These are phyloP conservation scores for Phytophthora sp. DNA, from an alignment of 352 stramenopile genomes.

Conservation along the genomic window DNA sequence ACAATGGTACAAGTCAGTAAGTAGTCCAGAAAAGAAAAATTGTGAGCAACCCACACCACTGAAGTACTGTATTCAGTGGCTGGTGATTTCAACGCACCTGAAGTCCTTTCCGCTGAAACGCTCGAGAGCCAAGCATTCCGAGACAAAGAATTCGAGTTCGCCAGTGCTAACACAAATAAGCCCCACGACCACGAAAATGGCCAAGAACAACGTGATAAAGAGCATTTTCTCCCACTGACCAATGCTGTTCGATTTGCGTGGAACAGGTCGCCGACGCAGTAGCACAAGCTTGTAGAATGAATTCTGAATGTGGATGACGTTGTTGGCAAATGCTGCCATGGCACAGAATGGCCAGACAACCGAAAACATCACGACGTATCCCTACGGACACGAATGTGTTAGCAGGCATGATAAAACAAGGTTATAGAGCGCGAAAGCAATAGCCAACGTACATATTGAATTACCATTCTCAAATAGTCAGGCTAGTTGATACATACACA, in stretches of 20 bases:
- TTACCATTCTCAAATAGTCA: slow-evolving; percentile 88
- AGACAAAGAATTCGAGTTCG: slow-evolving; percentile 86
- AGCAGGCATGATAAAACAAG: no score
- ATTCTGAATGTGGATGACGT: slow-evolving; percentile 85
- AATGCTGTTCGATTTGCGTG: slow-evolving; percentile 85
- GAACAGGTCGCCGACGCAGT: slow-evolving; percentile 69
- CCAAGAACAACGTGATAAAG: slow-evolving; percentile 82
- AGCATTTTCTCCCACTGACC: slow-evolving; percentile 90
- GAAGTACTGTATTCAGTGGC: no score
- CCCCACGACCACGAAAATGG: slow-evolving; percentile 83
- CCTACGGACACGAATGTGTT: slow-evolving; percentile 49
- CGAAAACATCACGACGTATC: slow-evolving; percentile 91
- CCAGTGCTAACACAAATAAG: slow-evolving; percentile 87
- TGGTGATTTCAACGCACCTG: no score
- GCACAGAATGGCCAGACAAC: slow-evolving; percentile 88
- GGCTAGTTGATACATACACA: no score
- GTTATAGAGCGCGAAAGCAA: no score
- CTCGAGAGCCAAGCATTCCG: slow-evolving; percentile 68
- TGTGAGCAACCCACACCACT: no score
- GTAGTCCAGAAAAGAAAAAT: background rate
- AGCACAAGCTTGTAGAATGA: slow-evolving; percentile 86
- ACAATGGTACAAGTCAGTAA: slow-evolving; percentile 5
- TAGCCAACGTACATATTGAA: slow-evolving; percentile 86
- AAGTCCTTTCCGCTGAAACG: slow-evolving; percentile 85
- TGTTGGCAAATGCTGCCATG: slow-evolving; percentile 79